These are phyloP conservation scores for Populus simonii DNA, from an alignment of 345 rosid species.

Conservation along the genomic window DNA sequence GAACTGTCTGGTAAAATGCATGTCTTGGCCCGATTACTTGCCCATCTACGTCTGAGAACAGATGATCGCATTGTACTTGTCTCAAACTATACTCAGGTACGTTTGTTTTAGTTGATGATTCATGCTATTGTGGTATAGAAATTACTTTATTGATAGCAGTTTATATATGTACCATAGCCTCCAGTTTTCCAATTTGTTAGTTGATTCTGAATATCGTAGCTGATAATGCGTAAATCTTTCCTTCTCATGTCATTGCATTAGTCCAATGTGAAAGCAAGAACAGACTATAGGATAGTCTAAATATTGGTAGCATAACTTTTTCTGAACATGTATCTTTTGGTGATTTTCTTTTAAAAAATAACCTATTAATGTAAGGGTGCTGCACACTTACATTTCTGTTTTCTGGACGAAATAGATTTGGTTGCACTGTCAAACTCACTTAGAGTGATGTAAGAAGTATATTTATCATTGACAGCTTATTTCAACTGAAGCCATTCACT, in stretches of 20 bases:
- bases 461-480: neutral
- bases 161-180: neutral
- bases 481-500: constrained; percentile 1
- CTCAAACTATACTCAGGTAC: constrained; percentile 95
- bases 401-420: neutral
- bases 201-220: neutral
- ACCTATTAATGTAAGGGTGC: neutral
- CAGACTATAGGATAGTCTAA: neutral
- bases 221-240: neutral
- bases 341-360: neutral
- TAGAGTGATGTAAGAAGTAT: neutral
- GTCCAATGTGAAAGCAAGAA: neutral
- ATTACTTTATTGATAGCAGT: constrained; percentile 5
- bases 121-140: neutral
- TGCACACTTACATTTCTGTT: neutral
- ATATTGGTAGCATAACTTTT: neutral
- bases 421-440: constrained; percentile 11
- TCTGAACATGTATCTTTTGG: neutral
- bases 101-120: constrained; percentile 14
- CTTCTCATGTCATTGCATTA: neutral
- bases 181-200: neutral
- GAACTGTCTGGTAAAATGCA: constrained; percentile 99
- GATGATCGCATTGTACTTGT: constrained; percentile 95
- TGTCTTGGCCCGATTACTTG: constrained; percentile 83
- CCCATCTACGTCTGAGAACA: constrained; percentile 73